These are phyloP conservation scores for Leccinellum albellum DNA, from an alignment of 768 basidiomycete species.

Conservation along the genomic window DNA sequence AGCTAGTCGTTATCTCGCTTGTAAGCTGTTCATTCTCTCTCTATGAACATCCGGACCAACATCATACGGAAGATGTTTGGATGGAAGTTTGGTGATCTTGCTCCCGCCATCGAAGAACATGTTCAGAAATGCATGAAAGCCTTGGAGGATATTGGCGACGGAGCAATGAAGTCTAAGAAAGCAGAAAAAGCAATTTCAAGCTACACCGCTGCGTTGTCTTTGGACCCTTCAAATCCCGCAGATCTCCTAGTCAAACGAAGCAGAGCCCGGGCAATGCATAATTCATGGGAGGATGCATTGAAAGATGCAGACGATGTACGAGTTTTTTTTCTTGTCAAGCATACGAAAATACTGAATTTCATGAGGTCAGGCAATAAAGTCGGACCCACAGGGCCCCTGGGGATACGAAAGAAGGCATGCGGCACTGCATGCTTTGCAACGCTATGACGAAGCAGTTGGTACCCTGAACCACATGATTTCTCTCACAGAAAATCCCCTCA, in stretches of 20 bases:
- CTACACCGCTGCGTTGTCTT: neutral
- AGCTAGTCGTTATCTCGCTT: no score
- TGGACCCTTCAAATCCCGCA: neutral
- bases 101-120: neutral
- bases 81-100: constrained; percentile 10
- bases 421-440: neutral
- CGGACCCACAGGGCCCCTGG: neutral
- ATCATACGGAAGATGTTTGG: constrained; percentile 4
- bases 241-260: constrained; percentile 10
- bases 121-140: neutral
- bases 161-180: neutral
- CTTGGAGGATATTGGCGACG: neutral
- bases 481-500: neutral
- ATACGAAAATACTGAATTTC: neutral
- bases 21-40: neutral
- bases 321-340: no score
- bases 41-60: neutral
- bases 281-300: neutral
- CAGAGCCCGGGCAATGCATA: neutral
- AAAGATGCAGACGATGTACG: constrained; percentile 14
- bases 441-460: neutral
- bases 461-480: neutral
- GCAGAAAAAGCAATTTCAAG: neutral
- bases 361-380: neutral
- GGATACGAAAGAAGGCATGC: constrained; percentile 1